A percentile compares a stretch with the other conserved stretches of the same genome.
Conservation (phyloP, 2,329 filamentous ascomycete species). For the Aspergillus brunneoviolaceus region DNA sequence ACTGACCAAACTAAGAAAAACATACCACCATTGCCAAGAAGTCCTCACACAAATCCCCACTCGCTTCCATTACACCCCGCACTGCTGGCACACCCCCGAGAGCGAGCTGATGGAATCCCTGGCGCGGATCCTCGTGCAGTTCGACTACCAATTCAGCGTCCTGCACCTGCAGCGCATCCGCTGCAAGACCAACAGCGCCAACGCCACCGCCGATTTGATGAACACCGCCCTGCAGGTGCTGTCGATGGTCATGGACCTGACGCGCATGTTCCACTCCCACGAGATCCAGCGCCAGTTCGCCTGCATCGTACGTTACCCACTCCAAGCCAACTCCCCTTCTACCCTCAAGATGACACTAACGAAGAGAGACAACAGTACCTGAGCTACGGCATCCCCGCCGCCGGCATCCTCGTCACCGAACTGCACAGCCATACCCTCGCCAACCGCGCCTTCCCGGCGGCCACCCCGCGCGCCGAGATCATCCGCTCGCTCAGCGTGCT, state of each 20-base stretch:
- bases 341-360: no score
- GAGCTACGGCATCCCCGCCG: conserved; percentile 21
- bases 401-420: conserved; percentile 23
- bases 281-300: conserved; percentile 15
- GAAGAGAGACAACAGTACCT: conserved; percentile 9
- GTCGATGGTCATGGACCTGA: conserved; percentile 21
- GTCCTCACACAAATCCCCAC: conserved; percentile 19
- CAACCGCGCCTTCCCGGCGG: conserved; percentile 17
- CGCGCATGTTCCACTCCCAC: conserved; percentile 13
- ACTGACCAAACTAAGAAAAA: background rate
- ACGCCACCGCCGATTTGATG: conserved; percentile 18
- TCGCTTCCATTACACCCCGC: conserved; percentile 20
- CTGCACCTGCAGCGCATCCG: conserved; percentile 26
- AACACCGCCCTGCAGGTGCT: conserved; percentile 24
- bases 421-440: conserved; percentile 22
- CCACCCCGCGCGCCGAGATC: conserved; percentile 22
- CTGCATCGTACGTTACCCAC: conserved; percentile 16
- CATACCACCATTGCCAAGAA: conserved; percentile 17
- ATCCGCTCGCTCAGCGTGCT: conserved; percentile 25
- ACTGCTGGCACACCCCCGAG: conserved; percentile 11
- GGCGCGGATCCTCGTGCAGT: conserved; percentile 16
- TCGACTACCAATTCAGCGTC: conserved; percentile 22
- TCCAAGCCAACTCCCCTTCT: no score
- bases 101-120: background rate
- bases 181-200: conserved; percentile 16